Conservation (phyloP, 2,329 filamentous ascomycete genomes). For the Alternaria sp. region DNA sequence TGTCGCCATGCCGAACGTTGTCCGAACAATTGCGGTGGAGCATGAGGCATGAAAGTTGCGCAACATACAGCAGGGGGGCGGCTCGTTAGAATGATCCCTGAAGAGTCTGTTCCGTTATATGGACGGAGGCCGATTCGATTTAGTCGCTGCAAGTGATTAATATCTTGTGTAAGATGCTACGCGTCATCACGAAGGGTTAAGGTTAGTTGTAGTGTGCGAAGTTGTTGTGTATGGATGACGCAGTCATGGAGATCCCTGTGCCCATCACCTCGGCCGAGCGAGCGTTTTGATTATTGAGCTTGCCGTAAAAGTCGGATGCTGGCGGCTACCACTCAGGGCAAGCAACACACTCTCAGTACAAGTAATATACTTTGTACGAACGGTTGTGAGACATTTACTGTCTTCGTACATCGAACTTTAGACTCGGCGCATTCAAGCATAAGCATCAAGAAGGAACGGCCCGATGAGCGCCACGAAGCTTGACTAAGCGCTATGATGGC, state of each 20-base stretch:
- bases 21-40: not conserved
- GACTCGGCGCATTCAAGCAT: not conserved
- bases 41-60: not conserved
- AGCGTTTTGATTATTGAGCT: not conserved
- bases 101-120: not conserved
- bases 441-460: not conserved
- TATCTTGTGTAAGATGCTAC: not conserved
- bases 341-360: not conserved
- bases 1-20: not conserved
- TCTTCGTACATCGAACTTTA: not conserved
- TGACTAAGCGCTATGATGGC: not conserved
- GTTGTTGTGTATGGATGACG: not conserved
- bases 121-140: not conserved
- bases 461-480: not conserved
- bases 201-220: not conserved
- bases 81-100: not conserved
- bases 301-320: not conserved
- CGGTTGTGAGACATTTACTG: not conserved
- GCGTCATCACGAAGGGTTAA: not conserved
- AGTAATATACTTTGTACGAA: not conserved
- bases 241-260: not conserved
- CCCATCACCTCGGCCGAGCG: conserved; percentile 6
- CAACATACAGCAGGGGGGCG: not conserved
- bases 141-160: not conserved
- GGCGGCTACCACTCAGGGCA: not conserved